Percentiles rank a stretch among this genome's conserved stretches.
Evolutionary conservation across 768 basidiomycete genomes (phyloP).

Genomic region (Dentipellis sp.): DNA sequence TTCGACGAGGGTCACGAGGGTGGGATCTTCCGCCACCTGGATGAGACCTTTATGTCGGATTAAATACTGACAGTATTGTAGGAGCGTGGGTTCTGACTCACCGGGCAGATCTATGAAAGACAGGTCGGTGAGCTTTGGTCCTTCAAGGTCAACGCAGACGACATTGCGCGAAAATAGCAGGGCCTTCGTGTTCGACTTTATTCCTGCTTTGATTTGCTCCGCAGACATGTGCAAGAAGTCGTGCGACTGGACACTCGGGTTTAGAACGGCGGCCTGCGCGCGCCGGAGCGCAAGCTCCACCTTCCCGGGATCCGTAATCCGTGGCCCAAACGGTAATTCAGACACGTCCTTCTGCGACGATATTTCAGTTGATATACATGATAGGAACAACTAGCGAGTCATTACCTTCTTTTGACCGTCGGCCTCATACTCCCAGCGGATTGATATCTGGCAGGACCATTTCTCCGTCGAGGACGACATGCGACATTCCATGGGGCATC

Average conservation of each 20-base stretch:
- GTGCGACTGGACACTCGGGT: slow-evolving; percentile 27
- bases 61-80: background rate
- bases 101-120: slow-evolving; percentile 22
- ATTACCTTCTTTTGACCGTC: slow-evolving; percentile 17
- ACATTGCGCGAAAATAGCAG: slow-evolving; percentile 18
- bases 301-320: slow-evolving; percentile 28
- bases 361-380: background rate
- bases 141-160: slow-evolving; percentile 19
- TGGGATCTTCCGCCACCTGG: slow-evolving; percentile 32
- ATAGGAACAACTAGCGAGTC: background rate
- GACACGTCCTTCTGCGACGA: slow-evolving; percentile 10
- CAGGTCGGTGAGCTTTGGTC: slow-evolving; percentile 18
- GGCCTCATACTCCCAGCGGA: slow-evolving; percentile 32
- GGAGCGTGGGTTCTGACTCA: background rate
- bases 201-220: background rate
- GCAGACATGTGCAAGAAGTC: slow-evolving; percentile 7
- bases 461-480: slow-evolving; percentile 7
- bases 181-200: background rate
- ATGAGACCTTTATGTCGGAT: slow-evolving; percentile 35
- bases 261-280: slow-evolving; percentile 54
- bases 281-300: slow-evolving; percentile 50
- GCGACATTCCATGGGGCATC: slow-evolving; percentile 1
- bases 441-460: slow-evolving; percentile 27
- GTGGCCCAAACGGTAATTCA: slow-evolving; percentile 31
- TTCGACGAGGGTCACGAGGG: slow-evolving; percentile 35